phyloP scores from a whole-genome alignment of 352 stramenopile genomes.

The Phytophthora sansomeana region DNA sequence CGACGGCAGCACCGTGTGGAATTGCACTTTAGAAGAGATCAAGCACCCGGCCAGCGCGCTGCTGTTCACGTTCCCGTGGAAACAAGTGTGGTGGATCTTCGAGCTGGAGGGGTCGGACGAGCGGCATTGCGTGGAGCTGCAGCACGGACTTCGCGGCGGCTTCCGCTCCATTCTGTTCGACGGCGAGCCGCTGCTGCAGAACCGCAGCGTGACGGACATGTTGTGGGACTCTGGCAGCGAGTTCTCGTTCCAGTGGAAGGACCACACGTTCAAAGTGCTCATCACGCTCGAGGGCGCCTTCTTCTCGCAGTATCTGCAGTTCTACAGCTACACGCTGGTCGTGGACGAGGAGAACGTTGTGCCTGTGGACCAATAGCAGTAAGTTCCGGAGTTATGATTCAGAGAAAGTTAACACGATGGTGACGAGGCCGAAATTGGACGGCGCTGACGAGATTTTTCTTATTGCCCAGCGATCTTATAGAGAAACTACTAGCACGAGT shows the following conservation, averaged over 20 bases:
- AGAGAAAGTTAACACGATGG: neutral
- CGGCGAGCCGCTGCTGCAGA: slow-evolving; percentile 69
- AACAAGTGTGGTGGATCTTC: slow-evolving; percentile 89
- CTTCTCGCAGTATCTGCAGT: slow-evolving; percentile 88
- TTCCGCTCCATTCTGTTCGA: slow-evolving; percentile 81
- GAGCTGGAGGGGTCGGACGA: slow-evolving; percentile 59
- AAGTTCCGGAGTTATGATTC: neutral
- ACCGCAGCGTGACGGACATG: slow-evolving; percentile 74
- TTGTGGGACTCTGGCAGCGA: slow-evolving; percentile 84
- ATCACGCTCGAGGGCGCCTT: slow-evolving; percentile 84
- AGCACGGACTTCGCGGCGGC: slow-evolving; percentile 78
- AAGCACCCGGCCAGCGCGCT: slow-evolving; percentile 81
- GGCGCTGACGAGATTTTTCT: slow-evolving; percentile 4
- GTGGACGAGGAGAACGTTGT: slow-evolving; percentile 82
- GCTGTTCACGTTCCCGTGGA: slow-evolving; percentile 88
- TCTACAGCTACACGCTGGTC: slow-evolving; percentile 83
- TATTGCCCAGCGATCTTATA: slow-evolving; percentile 34
- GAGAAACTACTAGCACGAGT: slow-evolving; percentile 17
- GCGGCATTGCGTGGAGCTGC: slow-evolving; percentile 74
- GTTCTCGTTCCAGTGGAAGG: slow-evolving; percentile 70
- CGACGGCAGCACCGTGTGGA: slow-evolving; percentile 59
- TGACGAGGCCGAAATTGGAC: slow-evolving; percentile 3
- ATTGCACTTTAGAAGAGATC: slow-evolving; percentile 83
- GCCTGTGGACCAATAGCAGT: slow-evolving; percentile 41
- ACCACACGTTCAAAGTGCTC: slow-evolving; percentile 78